Conservation (phyloP, 2,329 filamentous ascomycete genomes). For the Trichoderma sp. region DNA sequence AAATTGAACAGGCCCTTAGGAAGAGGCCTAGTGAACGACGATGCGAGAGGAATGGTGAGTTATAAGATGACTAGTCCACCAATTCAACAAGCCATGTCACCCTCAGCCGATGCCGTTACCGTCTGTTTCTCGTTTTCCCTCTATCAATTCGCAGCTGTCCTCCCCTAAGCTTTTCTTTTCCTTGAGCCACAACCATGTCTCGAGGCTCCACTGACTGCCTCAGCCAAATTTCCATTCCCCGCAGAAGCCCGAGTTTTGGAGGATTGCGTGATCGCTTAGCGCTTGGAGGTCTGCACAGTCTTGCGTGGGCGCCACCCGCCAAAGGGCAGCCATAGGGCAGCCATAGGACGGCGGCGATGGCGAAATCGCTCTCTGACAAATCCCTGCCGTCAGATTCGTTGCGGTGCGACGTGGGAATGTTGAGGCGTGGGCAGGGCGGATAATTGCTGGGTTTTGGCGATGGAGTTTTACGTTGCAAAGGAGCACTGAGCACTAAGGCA, state of each 20-base stretch:
- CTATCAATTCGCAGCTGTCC: neutral
- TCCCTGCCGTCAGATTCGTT: slow-evolving; percentile 27
- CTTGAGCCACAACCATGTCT: neutral
- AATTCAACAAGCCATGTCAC: neutral
- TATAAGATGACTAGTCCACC: slow-evolving; percentile 10
- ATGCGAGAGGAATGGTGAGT: slow-evolving; percentile 14
- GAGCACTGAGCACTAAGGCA: neutral
- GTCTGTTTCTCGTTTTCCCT: neutral
- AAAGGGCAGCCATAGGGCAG: neutral
- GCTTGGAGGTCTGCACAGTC: slow-evolving; percentile 23
- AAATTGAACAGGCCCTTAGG: neutral
- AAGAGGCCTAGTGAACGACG: neutral
- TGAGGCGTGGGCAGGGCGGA: neutral
- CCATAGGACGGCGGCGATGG: slow-evolving; percentile 24
- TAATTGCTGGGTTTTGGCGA: neutral
- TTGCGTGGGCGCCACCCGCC: slow-evolving; percentile 20
- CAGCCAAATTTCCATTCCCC: slow-evolving; percentile 28
- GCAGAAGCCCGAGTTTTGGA: slow-evolving; percentile 30
- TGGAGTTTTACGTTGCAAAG: neutral
- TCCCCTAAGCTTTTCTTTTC: neutral
- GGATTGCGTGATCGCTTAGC: slow-evolving; percentile 41
- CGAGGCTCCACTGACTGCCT: slow-evolving; percentile 20
- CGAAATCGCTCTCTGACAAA: slow-evolving; percentile 31
- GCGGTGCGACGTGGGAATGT: neutral
- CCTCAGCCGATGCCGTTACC: neutral